phyloP scores from a whole-genome alignment of 108 stramenopile species.

The Nitzschia inconspicua region DNA sequence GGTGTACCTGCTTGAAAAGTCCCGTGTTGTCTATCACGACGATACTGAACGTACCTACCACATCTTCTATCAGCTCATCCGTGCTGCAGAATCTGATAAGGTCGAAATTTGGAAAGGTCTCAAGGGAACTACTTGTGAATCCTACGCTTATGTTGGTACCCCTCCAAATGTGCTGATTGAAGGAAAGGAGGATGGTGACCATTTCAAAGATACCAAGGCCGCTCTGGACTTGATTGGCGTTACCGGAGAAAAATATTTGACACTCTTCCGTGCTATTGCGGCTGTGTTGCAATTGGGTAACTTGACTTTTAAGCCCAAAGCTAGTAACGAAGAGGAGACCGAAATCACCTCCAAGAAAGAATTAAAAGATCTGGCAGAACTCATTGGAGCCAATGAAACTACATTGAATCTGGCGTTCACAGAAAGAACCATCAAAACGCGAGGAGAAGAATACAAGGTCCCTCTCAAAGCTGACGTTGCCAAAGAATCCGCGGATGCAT shows the following conservation, averaged over 20 bases:
- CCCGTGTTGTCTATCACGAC: slow-evolving; percentile 84
- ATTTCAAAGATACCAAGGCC: slow-evolving; percentile 64
- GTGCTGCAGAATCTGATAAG: slow-evolving; percentile 68
- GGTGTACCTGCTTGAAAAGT: slow-evolving; percentile 97
- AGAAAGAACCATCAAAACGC: slow-evolving; percentile 71
- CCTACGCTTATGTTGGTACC: slow-evolving; percentile 63
- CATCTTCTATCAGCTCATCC: slow-evolving; percentile 95
- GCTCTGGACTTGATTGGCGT: slow-evolving; percentile 70
- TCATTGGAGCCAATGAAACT: slow-evolving; percentile 60
- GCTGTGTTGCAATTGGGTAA: slow-evolving; percentile 87
- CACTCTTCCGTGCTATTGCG: slow-evolving; percentile 67
- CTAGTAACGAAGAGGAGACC: slow-evolving; percentile 65
- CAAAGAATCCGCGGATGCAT: slow-evolving; percentile 85
- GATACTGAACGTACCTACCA: slow-evolving; percentile 97
- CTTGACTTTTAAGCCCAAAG: slow-evolving; percentile 69
- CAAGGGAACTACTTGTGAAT: slow-evolving; percentile 44
- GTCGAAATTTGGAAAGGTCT: slow-evolving; percentile 64
- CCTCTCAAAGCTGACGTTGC: slow-evolving; percentile 67
- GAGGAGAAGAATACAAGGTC: slow-evolving; percentile 77
- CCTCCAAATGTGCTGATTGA: slow-evolving; percentile 50
- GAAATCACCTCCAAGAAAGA: slow-evolving; percentile 51
- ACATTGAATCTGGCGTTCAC: slow-evolving; percentile 67
- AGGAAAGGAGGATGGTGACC: slow-evolving; percentile 67
- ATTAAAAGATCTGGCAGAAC: slow-evolving; percentile 56
- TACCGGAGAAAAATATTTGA: slow-evolving; percentile 44